Evolutionary conservation across 352 stramenopile genomes (phyloP).

Genomic region (Phytophthora citrophthora): DNA sequence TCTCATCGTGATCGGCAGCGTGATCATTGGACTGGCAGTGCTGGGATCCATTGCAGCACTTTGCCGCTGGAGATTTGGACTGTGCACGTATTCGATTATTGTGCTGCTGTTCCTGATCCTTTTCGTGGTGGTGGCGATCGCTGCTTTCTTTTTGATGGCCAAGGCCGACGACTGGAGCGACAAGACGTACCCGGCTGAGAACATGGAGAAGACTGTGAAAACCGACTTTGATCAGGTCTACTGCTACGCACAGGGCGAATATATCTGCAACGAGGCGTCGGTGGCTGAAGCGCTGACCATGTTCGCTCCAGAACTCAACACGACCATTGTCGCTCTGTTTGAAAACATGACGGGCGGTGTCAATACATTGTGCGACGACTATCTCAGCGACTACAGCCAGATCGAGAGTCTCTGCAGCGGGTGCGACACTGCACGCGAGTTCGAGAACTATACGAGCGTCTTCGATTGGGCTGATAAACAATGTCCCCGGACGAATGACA

Average conservation of each 20-base stretch:
- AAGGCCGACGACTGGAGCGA: constrained; percentile 55
- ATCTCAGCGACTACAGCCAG: constrained; percentile 38
- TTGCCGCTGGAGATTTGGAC: constrained; percentile 57
- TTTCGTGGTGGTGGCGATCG: constrained; percentile 54
- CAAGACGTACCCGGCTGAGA: constrained; percentile 51
- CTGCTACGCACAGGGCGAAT: constrained; percentile 75
- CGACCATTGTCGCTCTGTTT: constrained; percentile 37
- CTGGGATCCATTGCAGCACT: constrained; percentile 61
- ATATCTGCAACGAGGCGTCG: constrained; percentile 66
- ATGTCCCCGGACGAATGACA: constrained; percentile 63
- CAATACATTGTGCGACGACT: constrained; percentile 60
- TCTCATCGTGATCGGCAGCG: constrained; percentile 53
- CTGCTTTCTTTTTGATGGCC: constrained; percentile 50
- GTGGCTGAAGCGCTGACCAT: constrained; percentile 51
- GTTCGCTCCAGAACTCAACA: constrained; percentile 48
- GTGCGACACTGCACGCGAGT: constrained; percentile 61
- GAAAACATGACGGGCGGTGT: constrained; percentile 52
- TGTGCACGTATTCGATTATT: constrained; percentile 64
- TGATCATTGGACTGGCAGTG: constrained; percentile 65
- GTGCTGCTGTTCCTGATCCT: constrained; percentile 59
- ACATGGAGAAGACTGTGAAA: constrained; percentile 58
- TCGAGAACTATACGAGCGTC: constrained; percentile 73
- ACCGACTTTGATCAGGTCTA: constrained; percentile 70
- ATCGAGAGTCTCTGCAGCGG: constrained; percentile 54
- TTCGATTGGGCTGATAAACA: constrained; percentile 83